A percentile compares a stretch with the other conserved stretches of the same genome.
Conservation (phyloP, 2,329 filamentous ascomycete species). For the Sarocladium oryzae region DNA sequence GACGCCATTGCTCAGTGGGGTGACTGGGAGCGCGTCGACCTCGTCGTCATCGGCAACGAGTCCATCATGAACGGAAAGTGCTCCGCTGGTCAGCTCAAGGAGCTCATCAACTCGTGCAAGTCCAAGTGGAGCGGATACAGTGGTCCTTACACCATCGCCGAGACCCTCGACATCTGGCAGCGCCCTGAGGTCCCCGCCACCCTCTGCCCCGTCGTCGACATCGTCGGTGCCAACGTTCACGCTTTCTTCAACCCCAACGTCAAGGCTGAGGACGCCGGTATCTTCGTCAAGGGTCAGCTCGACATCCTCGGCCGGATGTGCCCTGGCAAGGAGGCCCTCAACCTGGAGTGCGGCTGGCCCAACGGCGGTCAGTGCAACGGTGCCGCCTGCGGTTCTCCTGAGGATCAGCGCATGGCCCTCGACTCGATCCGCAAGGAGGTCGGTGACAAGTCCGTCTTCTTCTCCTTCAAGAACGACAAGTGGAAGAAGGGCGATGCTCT, state of each 20-base stretch:
- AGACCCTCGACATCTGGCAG: constrained; percentile 76
- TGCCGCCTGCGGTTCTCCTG: constrained; percentile 56
- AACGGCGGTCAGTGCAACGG: constrained; percentile 64
- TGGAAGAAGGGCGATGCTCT: constrained; percentile 73
- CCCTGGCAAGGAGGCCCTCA: constrained; percentile 64
- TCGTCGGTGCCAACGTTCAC: constrained; percentile 83
- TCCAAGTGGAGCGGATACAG: constrained; percentile 64
- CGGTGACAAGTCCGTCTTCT: constrained; percentile 69
- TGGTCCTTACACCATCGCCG: constrained; percentile 74
- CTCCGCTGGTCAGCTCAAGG: constrained; percentile 55
- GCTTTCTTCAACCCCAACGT: constrained; percentile 82
- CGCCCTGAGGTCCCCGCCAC: constrained; percentile 46
- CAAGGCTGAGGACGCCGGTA: constrained; percentile 58
- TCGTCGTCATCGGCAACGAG: constrained; percentile 89
- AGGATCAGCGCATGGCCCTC: constrained; percentile 68
- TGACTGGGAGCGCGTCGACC: constrained; percentile 68
- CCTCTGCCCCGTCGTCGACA: constrained; percentile 70
- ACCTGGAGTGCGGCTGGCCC: constrained; percentile 92
- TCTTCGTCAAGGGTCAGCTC: constrained; percentile 70
- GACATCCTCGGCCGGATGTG: constrained; percentile 64
- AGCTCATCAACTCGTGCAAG: constrained; percentile 65
- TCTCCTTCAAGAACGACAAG: constrained; percentile 70
- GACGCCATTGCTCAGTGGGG: constrained; percentile 64
- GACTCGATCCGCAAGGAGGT: constrained; percentile 58
- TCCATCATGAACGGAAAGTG: constrained; percentile 70